phyloP scores from a whole-genome alignment of 768 basidiomycete species.

The Lepiota subincarnata region DNA sequence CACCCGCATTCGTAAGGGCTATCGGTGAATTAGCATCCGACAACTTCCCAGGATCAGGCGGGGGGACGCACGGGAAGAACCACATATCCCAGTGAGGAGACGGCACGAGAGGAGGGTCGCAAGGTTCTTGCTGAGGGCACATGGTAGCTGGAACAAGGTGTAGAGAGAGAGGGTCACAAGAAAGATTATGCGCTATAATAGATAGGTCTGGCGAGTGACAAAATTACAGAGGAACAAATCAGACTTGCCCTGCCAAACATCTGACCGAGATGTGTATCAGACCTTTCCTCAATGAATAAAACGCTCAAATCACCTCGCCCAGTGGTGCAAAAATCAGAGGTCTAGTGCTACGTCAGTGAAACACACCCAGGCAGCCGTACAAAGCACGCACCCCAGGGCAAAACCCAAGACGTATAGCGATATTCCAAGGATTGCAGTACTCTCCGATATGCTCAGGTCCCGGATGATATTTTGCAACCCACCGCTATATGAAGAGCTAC shows the following conservation, averaged over 20 bases:
- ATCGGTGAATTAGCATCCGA: conserved; percentile 9
- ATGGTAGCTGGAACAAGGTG: conserved; percentile 50
- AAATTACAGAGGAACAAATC: neutral
- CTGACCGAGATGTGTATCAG: conserved; percentile 21
- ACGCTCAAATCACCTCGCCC: conserved; percentile 39
- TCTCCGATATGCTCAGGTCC: conserved; percentile 46
- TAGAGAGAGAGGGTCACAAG: conserved; percentile 49
- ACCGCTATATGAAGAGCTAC: conserved; percentile 54
- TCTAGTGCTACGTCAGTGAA: conserved; percentile 20
- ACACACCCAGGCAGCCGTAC: neutral
- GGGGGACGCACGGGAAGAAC: conserved; percentile 46
- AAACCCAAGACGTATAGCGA: conserved; percentile 64
- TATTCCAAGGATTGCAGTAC: conserved; percentile 54
- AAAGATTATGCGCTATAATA: conserved; percentile 46
- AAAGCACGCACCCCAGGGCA: conserved; percentile 43
- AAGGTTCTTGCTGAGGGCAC: conserved; percentile 45
- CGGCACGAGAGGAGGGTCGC: conserved; percentile 47
- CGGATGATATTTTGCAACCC: conserved; percentile 40
- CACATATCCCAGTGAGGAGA: conserved; percentile 54
- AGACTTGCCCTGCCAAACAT: conserved; percentile 49
- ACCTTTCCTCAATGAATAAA: conserved; percentile 7
- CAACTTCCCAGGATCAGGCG: neutral
- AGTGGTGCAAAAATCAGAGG: conserved; percentile 55
- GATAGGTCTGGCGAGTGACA: neutral
- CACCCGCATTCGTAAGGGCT: conserved; percentile 59